phyloP scores from a whole-genome alignment of 805 yeast species.

The Wickerhamomyces subpelliculosus region DNA sequence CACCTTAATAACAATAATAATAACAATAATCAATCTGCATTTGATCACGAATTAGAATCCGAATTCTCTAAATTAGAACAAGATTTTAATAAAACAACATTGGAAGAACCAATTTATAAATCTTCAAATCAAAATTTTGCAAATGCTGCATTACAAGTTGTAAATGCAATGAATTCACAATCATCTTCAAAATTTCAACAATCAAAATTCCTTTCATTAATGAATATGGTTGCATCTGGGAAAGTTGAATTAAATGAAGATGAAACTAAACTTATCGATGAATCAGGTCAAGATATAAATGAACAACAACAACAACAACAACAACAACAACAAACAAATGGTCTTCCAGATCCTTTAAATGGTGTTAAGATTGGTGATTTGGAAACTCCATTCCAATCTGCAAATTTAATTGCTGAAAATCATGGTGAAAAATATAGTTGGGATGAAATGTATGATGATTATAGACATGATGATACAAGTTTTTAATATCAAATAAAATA shows the following conservation, averaged over 20 bases:
- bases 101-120: background rate
- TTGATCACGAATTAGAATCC: conserved; percentile 11
- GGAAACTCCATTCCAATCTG: conserved; percentile 17
- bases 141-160: conserved; percentile 20
- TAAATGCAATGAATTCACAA: conserved; percentile 16
- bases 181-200: conserved; percentile 17
- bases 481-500: conserved; percentile 6
- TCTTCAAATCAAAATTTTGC: conserved; percentile 13
- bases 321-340: conserved; percentile 1
- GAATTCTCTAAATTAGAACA: conserved; percentile 11
- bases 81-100: conserved; percentile 9
- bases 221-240: conserved; percentile 19
- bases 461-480: conserved; percentile 19
- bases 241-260: conserved; percentile 17
- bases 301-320: conserved; percentile 4
- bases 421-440: conserved; percentile 18
- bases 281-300: conserved; percentile 19
- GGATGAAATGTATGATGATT: conserved; percentile 24
- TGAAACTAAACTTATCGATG: conserved; percentile 19
- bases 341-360: conserved; percentile 22
- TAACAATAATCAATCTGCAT: too few relatives aligned
- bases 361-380: conserved; percentile 13
- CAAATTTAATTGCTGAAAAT: conserved; percentile 12
- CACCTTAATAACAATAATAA: too few relatives aligned
- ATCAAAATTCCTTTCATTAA: conserved; percentile 19